Evolutionary conservation across 345 rosid species (phyloP).

Genomic region (Acer yangbiense): DNA sequence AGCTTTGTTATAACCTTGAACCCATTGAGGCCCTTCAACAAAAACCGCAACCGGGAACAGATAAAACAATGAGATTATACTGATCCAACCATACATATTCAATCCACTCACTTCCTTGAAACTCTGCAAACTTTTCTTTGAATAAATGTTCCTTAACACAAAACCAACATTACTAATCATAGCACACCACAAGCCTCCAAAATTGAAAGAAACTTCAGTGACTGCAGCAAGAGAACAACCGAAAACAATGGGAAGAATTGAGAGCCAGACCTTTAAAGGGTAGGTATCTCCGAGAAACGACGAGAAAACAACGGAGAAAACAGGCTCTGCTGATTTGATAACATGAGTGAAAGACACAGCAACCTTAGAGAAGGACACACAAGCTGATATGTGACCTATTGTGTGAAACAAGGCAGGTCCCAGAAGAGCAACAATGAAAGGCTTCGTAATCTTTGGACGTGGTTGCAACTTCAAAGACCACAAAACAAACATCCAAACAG

Average conservation of each 20-base stretch:
- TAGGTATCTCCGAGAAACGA: constrained; percentile 86
- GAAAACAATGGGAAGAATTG: constrained; percentile 87
- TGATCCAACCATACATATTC: constrained; percentile 88
- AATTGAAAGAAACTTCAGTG: constrained; percentile 91
- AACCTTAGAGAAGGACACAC: constrained; percentile 96
- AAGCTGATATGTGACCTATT: constrained; percentile 92
- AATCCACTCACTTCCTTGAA: constrained; percentile 89
- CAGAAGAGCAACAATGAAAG: constrained; percentile 83
- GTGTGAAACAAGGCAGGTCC: constrained; percentile 98
- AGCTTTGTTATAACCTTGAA: constrained; percentile 79
- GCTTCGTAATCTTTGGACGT: constrained; percentile 75
- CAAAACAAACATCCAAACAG: constrained; percentile 82
- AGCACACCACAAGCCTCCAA: constrained; percentile 85
- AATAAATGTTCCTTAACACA: constrained; percentile 84
- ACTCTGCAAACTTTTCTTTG: constrained; percentile 73
- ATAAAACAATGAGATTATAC: constrained; percentile 68
- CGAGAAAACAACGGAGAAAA: constrained; percentile 91
- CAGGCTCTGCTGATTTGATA: constrained; percentile 95
- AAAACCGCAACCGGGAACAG: constrained; percentile 82
- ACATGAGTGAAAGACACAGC: constrained; percentile 99
- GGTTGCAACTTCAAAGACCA: constrained; percentile 88
- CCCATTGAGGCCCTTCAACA: constrained; percentile 93
- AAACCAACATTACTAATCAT: constrained; percentile 95
- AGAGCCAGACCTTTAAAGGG: constrained; percentile 86
- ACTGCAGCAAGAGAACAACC: constrained; percentile 96